A percentile compares a stretch with the other conserved stretches of the same genome.
Conservation (phyloP, 371 early-diverging fungal genomes). For the Chytridium lagenaria region DNA sequence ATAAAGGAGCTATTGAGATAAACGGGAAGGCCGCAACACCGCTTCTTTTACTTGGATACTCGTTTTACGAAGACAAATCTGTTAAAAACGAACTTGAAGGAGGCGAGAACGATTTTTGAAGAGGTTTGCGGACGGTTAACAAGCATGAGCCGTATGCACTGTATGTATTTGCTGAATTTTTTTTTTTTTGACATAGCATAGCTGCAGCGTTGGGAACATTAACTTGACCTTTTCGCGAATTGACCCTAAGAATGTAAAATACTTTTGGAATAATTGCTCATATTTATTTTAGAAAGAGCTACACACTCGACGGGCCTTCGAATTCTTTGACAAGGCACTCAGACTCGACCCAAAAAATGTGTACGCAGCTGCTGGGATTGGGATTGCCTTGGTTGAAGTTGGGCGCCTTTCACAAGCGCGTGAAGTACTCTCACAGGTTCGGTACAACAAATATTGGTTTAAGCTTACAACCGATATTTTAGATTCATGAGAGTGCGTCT, state of each 20-base stretch:
- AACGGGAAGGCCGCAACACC: constrained; percentile 70
- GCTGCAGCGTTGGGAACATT: constrained; percentile 79
- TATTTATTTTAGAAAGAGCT: constrained; percentile 32
- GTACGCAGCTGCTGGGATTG: constrained; percentile 50
- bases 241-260: constrained; percentile 39
- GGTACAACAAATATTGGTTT: constrained; percentile 34
- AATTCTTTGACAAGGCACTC: constrained; percentile 83
- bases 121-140: constrained; percentile 77
- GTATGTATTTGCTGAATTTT: background rate
- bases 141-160: constrained; percentile 82
- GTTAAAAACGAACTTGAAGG: constrained; percentile 53
- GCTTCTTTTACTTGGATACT: constrained; percentile 75
- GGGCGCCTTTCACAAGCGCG: constrained; percentile 73
- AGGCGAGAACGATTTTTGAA: constrained; percentile 76
- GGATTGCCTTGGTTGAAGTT: constrained; percentile 76
- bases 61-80: constrained; percentile 61
- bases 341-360: constrained; percentile 71
- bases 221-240: constrained; percentile 61
- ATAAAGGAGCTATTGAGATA: constrained; percentile 68
- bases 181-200: background rate
- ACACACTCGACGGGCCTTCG: constrained; percentile 73
- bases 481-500: constrained; percentile 58
- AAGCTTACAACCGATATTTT: background rate
- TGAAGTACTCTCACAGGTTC: constrained; percentile 79
- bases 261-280: background rate